phyloP scores from a whole-genome alignment of 2,329 filamentous ascomycete species.

The Talaromyces sp. region DNA sequence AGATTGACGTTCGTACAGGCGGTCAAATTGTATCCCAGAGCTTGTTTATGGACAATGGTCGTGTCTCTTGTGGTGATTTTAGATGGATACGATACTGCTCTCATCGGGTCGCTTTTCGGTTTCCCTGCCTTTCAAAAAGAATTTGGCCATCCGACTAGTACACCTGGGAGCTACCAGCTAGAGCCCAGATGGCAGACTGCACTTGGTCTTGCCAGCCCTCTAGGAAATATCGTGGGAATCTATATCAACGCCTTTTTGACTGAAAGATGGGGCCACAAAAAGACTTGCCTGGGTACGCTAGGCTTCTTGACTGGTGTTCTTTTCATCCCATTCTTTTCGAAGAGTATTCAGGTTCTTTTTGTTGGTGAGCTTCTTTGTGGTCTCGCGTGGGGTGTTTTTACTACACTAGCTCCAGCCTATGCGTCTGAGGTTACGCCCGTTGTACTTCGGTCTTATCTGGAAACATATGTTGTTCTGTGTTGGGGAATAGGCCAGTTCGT shows the following conservation, averaged over 20 bases:
- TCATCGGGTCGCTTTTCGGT: slow-evolving; percentile 6
- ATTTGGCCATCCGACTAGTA: slow-evolving; percentile 1
- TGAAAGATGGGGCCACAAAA: slow-evolving; percentile 11
- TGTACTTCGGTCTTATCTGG: slow-evolving; percentile 60
- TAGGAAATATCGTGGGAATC: slow-evolving; percentile 11
- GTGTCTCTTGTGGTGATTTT: slow-evolving; percentile 11
- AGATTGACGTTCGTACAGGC: slow-evolving; percentile 3
- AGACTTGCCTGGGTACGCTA: slow-evolving; percentile 2
- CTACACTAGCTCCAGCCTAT: slow-evolving; percentile 58
- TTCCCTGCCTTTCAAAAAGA: slow-evolving; percentile 5
- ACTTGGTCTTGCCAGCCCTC: slow-evolving; percentile 1
- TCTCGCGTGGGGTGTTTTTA: slow-evolving; percentile 25
- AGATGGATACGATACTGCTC: slow-evolving; percentile 11
- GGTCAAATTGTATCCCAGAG: slow-evolving; percentile 10
- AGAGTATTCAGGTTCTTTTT: slow-evolving; percentile 27
- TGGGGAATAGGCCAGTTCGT: slow-evolving; percentile 63
- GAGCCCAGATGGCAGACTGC: slow-evolving; percentile 12
- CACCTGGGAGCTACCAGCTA: slow-evolving; percentile 2
- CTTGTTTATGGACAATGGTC: slow-evolving; percentile 9
- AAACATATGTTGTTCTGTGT: slow-evolving; percentile 63
- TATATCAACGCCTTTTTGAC: slow-evolving; percentile 9
- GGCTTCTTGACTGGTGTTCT: slow-evolving; percentile 20
- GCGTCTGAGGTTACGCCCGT: slow-evolving; percentile 67
- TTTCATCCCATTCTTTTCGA: slow-evolving; percentile 33
- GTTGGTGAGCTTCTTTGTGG: slow-evolving; percentile 30